Evolutionary conservation across 106 monocot genomes (phyloP).

Genomic region (Cymbidium sinense): DNA sequence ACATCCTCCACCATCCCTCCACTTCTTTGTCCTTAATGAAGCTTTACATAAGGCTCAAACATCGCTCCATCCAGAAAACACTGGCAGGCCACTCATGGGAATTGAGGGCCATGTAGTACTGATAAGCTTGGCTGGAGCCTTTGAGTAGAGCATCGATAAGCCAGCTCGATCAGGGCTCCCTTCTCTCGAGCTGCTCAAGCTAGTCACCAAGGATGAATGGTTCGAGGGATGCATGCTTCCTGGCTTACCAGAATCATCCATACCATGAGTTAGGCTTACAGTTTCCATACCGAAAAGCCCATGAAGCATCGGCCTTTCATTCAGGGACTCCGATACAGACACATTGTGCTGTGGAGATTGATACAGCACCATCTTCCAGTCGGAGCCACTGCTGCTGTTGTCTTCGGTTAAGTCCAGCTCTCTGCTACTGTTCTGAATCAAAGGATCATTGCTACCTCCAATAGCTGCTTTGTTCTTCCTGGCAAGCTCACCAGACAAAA

Average conservation of each 20-base stretch:
- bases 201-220: conserved; percentile 31
- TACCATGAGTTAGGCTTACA: conserved; percentile 13
- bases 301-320: conserved; percentile 16
- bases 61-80: conserved; percentile 86
- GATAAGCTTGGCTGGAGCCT: conserved; percentile 25
- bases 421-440: conserved; percentile 12
- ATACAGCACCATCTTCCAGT: conserved; percentile 56
- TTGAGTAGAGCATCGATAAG: conserved; percentile 47
- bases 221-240: conserved; percentile 22
- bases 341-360: conserved; percentile 24
- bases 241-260: conserved; percentile 15
- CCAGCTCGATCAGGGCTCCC: conserved; percentile 55
- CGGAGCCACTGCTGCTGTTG: conserved; percentile 12
- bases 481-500: conserved; percentile 71
- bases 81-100: conserved; percentile 61
- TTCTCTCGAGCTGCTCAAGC: conserved; percentile 50
- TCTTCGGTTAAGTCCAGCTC: conserved; percentile 30
- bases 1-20: too few species aligned
- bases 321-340: conserved; percentile 10
- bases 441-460: not conserved
- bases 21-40: too few species aligned
- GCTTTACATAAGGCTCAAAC: conserved; percentile 12
- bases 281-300: conserved; percentile 26
- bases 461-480: conserved; percentile 40
- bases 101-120: conserved; percentile 42